Evolutionary conservation across 2,329 filamentous ascomycete species (phyloP).

Genomic region (Colletotrichum cuscutae): DNA sequence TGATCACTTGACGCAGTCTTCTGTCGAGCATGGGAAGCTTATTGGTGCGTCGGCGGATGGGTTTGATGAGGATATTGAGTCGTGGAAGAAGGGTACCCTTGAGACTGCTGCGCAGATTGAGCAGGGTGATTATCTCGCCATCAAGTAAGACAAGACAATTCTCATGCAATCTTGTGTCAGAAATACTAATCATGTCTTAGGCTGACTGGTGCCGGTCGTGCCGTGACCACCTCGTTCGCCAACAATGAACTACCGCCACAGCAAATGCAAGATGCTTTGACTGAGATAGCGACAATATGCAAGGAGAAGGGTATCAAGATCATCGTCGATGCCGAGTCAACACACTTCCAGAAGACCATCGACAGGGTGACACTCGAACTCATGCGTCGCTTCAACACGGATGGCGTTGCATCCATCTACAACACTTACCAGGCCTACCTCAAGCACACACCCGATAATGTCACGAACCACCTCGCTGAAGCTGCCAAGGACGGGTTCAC

Average conservation of each 20-base stretch:
- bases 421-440: slow-evolving; percentile 70
- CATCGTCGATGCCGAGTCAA: slow-evolving; percentile 58
- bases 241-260: slow-evolving; percentile 46
- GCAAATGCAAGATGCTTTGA: slow-evolving; percentile 54
- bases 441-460: slow-evolving; percentile 53
- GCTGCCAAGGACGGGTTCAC: slow-evolving; percentile 60
- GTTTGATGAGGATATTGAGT: slow-evolving; percentile 46
- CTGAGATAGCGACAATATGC: slow-evolving; percentile 51
- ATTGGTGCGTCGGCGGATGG: slow-evolving; percentile 4
- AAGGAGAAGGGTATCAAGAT: slow-evolving; percentile 52
- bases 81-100: slow-evolving; percentile 46
- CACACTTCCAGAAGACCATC: slow-evolving; percentile 54
- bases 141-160: slow-evolving; percentile 46
- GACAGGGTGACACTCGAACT: slow-evolving; percentile 45
- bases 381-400: slow-evolving; percentile 52
- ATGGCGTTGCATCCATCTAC: slow-evolving; percentile 48
- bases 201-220: slow-evolving; percentile 53
- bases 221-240: slow-evolving; percentile 50
- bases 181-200: slow-evolving; percentile 36
- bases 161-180: not conserved
- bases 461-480: slow-evolving; percentile 55
- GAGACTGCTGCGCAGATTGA: slow-evolving; percentile 45
- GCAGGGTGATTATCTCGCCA: slow-evolving; percentile 48
- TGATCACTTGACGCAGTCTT: slow-evolving; percentile 45
- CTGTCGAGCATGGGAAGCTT: slow-evolving; percentile 22